Evolutionary conservation across 306 rosid species (phyloP), one percentile per base, ranked within the genome.

Genomic region (Castanopsis chinensis): DNA sequence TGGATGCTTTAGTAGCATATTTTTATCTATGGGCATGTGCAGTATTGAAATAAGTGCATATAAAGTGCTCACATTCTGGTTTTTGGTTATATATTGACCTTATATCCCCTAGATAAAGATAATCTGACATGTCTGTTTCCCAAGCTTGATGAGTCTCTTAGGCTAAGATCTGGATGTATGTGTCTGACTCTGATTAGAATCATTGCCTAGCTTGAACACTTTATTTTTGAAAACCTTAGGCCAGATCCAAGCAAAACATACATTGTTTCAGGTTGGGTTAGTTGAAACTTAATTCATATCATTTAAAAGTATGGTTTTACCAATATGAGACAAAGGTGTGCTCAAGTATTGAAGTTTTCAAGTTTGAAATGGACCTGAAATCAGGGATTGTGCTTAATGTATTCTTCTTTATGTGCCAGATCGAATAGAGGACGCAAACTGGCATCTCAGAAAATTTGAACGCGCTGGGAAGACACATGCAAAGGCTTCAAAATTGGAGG

Each of bases 341-440:
- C 57, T 63, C 28, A 27, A 30, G 21, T 32, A 74, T 68, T 74
- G 21, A 70, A 74, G 65, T 69, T 61, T 70, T 23, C 68, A 75
- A 9, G 12, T 11, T 57, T 59, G 4, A 33, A 67, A 68, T 49
- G 61, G 14, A 25, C 67, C 45, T 17, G 53, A 19, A 49, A 35
- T 9, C 72, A 3, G 23, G 72, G 56, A 32, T 8, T 72, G n/a
- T 5, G 32, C 69, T 3, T 58, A 41, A 55, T 59, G 49, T n/a
- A 13, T 11, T 21, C 67, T 69, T 67, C 59, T 32, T 68, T 76
- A 68, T 64, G 13, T 84, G 81, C 80, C 76, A 92, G 99, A 90
- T 83, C 91, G 91, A 75, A 81, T 95, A 79, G 72, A 80, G 63
- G 98, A 92, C 77, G 97, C 94, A 53, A 57, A 91, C 78, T 89